Evolutionary conservation across 2,329 filamentous ascomycete species (phyloP), one percentile per base, ranked within the genome.

Genomic region (Aspergillus vadensis): DNA sequence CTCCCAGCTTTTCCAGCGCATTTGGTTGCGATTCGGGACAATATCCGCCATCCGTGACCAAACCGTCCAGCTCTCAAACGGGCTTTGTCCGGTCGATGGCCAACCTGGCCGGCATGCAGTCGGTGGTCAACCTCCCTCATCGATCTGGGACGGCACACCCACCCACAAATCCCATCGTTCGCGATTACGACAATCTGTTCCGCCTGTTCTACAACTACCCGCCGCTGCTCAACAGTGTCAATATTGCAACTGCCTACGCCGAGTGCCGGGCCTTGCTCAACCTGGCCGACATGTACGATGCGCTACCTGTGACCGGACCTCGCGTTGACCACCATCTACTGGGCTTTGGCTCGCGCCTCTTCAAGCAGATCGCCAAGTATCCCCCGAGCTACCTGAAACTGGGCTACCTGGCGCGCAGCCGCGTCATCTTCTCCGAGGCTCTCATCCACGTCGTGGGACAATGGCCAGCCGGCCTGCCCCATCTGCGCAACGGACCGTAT

Each of bases 351-450:
- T 91, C 90, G 21, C 86, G 92, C 1, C 83, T 98, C 2, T 97
- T 93, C 89, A 96, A 95, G 76, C 94, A 97, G 77, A 96, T 97
- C 64, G 92, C 93, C 55, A 97, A 97, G 77, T 97, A 97, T 72
- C 93, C 94, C 12, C 91, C 95, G 51, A 92, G 88, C 61, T 98
- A 97, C 72, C 85, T 97, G 51, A 93, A 93, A 60, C 85, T 98
- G 1, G 93, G 92, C 39, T 97, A 92, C 70, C 83, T 97, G 44
- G 89, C 92, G 8, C 87, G 91, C 48, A 93, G 89, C 70, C 90
- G 90, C 66, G 88, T 93, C 66, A 92, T 93, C 55, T 93, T 92
- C 70, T 87, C 90, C 65, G 90, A 98, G 79, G 92, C 93, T 0
- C 82, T 98, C 52, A 91, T 97, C 55, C 94, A 98, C 70, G 92